These are phyloP conservation scores for Bromus sterilis DNA, from an alignment of 176 grass and related monocot species.

Conservation along the genomic window DNA sequence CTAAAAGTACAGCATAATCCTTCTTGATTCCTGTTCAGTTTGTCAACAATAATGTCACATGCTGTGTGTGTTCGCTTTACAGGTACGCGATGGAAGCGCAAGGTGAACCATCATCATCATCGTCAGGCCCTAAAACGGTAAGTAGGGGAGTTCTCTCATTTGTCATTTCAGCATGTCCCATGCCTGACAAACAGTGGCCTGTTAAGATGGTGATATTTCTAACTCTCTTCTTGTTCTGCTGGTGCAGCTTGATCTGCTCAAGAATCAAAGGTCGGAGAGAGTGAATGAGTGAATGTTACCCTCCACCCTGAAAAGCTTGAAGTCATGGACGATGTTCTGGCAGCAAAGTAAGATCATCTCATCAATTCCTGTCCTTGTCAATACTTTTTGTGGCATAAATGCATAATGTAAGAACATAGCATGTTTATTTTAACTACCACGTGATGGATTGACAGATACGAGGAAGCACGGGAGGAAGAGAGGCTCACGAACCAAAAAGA, in stretches of 20 bases:
- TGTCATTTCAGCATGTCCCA: neutral
- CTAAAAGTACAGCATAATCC: too few species aligned
- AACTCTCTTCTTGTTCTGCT: neutral
- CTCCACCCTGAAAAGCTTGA: constrained; percentile 95
- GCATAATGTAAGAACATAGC: neutral
- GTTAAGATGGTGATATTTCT: neutral
- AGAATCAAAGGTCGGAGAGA: constrained; percentile 85
- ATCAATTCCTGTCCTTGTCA: neutral
- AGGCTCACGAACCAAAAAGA: constrained; percentile 85
- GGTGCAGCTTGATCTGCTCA: constrained; percentile 75
- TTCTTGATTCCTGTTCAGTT: too few species aligned
- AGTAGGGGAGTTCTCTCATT: neutral
- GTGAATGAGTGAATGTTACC: constrained; percentile 94
- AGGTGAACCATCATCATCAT: too few species aligned
- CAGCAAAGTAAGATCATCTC: constrained; percentile 66
- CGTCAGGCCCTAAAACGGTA: constrained; percentile 71
- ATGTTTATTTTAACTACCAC: too few species aligned
- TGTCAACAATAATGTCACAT: neutral
- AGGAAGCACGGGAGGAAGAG: constrained; percentile 88
- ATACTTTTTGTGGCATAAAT: neutral
- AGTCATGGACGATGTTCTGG: constrained; percentile 91
- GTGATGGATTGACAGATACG: constrained; percentile 38
- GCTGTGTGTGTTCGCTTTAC: constrained; percentile 6
- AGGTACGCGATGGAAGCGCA: constrained; percentile 30
- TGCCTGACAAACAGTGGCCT: neutral